Conservation (phyloP, 441 rosid genomes). For the Populus hybrid region DNA sequence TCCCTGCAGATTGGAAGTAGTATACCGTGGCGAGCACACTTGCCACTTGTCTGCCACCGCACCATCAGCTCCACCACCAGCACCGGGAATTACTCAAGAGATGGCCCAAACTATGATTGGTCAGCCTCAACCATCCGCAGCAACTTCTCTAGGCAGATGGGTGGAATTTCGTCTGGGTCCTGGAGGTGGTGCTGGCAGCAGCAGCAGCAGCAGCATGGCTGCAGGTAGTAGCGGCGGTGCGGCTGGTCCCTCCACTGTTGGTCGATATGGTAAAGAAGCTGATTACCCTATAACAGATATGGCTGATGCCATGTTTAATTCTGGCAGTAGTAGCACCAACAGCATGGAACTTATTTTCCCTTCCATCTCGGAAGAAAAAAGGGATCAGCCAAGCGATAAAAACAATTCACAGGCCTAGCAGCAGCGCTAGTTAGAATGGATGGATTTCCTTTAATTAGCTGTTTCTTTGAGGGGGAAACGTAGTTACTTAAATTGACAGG, state of each 20-base stretch:
- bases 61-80: constrained; percentile 32
- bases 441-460: neutral
- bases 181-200: constrained; percentile 8
- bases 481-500: no score
- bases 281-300: constrained; percentile 47
- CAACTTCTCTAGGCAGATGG: constrained; percentile 19
- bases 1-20: constrained; percentile 55
- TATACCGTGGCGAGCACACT: constrained; percentile 60
- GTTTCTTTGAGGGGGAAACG: neutral
- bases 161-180: constrained; percentile 31
- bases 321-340: constrained; percentile 50
- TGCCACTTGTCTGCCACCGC: constrained; percentile 70
- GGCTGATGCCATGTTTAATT: constrained; percentile 63
- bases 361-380: constrained; percentile 24
- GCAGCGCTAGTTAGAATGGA: no score
- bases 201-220: constrained; percentile 12
- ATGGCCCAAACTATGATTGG: constrained; percentile 16
- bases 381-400: constrained; percentile 29
- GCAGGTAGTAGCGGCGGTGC: constrained; percentile 15
- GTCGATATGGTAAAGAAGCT: constrained; percentile 29
- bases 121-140: constrained; percentile 17
- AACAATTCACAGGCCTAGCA: constrained; percentile 16
- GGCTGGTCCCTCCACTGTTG: constrained; percentile 27
- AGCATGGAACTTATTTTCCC: constrained; percentile 61
- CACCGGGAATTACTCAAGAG: constrained; percentile 7